phyloP scores from a whole-genome alignment of 352 stramenopile species.

The Pythium volutum region DNA sequence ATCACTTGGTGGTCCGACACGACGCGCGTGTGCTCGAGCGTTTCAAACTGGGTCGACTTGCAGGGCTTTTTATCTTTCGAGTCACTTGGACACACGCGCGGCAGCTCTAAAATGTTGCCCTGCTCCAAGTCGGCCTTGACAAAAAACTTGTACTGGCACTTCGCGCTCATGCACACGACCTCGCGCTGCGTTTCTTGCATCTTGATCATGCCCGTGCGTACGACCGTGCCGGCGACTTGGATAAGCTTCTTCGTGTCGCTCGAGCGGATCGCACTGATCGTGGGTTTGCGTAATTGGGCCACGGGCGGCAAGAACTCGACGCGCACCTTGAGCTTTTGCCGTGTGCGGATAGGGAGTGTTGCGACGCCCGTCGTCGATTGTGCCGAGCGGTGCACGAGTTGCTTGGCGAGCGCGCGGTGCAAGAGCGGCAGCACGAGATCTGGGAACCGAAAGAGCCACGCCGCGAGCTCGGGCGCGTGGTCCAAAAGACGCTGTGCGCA shows the following conservation, averaged over 20 bases:
- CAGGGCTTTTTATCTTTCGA: slow-evolving; percentile 50
- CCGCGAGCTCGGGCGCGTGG: slow-evolving; percentile 71
- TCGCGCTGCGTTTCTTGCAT: slow-evolving; percentile 91
- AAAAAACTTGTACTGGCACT: slow-evolving; percentile 77
- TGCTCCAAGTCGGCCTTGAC: slow-evolving; percentile 89
- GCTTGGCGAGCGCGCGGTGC: slow-evolving; percentile 72
- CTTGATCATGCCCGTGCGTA: slow-evolving; percentile 89
- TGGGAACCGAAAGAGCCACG: slow-evolving; percentile 87
- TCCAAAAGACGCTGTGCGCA: slow-evolving; percentile 83
- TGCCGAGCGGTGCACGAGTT: slow-evolving; percentile 25
- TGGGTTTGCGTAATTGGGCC: slow-evolving; percentile 73
- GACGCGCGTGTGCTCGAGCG: slow-evolving; percentile 45
- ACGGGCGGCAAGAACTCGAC: slow-evolving; percentile 91
- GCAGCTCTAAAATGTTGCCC: slow-evolving; percentile 87
- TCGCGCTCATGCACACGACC: slow-evolving; percentile 80
- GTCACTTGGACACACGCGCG: slow-evolving; percentile 26
- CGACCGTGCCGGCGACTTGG: slow-evolving; percentile 85
- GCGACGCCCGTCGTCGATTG: slow-evolving; percentile 18
- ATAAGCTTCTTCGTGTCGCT: slow-evolving; percentile 89
- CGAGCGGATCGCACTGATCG: slow-evolving; percentile 86
- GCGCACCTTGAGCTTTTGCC: slow-evolving; percentile 78
- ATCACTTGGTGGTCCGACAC: slow-evolving; percentile 90
- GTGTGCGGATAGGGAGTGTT: slow-evolving; percentile 32
- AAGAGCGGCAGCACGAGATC: slow-evolving; percentile 86
- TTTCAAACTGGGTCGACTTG: slow-evolving; percentile 71